These are phyloP conservation scores for Fusarium sp. DNA, from an alignment of 2,329 filamentous ascomycete genomes.

Conservation along the genomic window DNA sequence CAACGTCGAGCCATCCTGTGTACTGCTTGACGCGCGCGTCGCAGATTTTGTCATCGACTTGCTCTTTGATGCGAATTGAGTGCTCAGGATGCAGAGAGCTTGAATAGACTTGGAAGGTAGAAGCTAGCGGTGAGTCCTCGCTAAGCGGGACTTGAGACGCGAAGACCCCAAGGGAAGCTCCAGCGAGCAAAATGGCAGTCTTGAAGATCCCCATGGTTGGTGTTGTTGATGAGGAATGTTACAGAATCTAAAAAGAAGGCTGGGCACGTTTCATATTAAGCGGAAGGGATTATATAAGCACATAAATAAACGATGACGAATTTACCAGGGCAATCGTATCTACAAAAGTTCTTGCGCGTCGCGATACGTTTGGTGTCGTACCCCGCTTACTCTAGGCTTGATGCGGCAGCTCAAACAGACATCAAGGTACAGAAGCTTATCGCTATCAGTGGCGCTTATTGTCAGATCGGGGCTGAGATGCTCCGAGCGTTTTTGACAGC, in stretches of 20 bases:
- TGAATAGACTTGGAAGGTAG: conserved; percentile 14
- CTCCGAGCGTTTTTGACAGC: neutral
- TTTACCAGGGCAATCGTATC: neutral
- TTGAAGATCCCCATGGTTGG: conserved; percentile 7
- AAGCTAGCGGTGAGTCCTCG: neutral
- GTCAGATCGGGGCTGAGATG: neutral
- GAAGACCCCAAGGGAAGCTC: neutral
- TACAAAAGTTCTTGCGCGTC: neutral
- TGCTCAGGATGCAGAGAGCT: conserved; percentile 22
- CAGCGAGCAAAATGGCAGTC: neutral
- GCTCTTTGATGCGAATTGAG: conserved; percentile 35
- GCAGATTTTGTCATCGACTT: conserved; percentile 25
- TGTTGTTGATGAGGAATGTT: neutral
- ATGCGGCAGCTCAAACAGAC: conserved; percentile 13
- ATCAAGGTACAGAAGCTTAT: neutral
- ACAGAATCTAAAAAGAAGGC: neutral
- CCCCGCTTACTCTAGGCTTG: conserved; percentile 27
- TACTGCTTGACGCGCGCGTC: conserved; percentile 38
- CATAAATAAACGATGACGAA: neutral
- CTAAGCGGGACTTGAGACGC: conserved; percentile 7
- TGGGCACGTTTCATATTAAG: neutral
- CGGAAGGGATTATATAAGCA: conserved; percentile 12
- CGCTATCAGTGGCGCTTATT: neutral
- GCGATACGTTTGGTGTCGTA: neutral
- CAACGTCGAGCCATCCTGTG: conserved; percentile 33